Evolutionary conservation across 495 filamentous ascomycete genomes (phyloP).

Genomic region (Penicillium tannophilum): DNA sequence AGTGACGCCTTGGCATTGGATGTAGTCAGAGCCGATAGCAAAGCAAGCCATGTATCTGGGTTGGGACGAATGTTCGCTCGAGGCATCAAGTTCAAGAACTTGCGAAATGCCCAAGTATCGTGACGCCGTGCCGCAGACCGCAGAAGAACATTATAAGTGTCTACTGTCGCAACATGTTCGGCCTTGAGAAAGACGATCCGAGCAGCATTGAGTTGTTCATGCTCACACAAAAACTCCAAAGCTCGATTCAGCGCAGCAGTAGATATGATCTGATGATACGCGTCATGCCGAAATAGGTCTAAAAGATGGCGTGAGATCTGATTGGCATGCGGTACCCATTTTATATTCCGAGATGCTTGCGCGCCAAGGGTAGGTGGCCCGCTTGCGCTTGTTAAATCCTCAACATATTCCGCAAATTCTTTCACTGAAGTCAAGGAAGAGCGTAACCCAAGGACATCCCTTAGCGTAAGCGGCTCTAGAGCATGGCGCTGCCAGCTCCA

Average conservation of each 20-base stretch:
- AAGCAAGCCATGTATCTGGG: constrained; percentile 45
- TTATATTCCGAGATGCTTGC: neutral
- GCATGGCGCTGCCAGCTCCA: constrained; percentile 26
- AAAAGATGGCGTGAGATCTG: constrained; percentile 22
- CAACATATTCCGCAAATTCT: constrained; percentile 38
- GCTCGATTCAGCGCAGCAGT: constrained; percentile 46
- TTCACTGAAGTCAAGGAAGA: constrained; percentile 25
- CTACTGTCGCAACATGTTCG: constrained; percentile 40
- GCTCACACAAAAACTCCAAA: constrained; percentile 37
- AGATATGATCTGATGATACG: constrained; percentile 32
- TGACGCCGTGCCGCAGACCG: constrained; percentile 36
- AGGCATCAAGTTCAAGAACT: constrained; percentile 37
- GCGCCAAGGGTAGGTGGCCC: neutral
- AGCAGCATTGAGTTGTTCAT: constrained; percentile 31
- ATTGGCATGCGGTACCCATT: constrained; percentile 10
- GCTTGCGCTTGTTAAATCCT: constrained; percentile 29
- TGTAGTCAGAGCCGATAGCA: constrained; percentile 36
- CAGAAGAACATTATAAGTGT: constrained; percentile 51
- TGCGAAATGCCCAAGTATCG: constrained; percentile 36
- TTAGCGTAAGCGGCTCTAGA: constrained; percentile 8
- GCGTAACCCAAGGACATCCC: constrained; percentile 13
- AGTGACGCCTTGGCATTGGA: constrained; percentile 35
- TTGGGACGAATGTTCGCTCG: constrained; percentile 40
- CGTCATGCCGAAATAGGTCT: constrained; percentile 27
- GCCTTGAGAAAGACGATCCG: constrained; percentile 31